Percentiles rank a stretch among this genome's conserved stretches.
These are phyloP conservation scores for Lipomyces yamanashiensis DNA, from an alignment of 805 yeast genomes.

Conservation along the genomic window DNA sequence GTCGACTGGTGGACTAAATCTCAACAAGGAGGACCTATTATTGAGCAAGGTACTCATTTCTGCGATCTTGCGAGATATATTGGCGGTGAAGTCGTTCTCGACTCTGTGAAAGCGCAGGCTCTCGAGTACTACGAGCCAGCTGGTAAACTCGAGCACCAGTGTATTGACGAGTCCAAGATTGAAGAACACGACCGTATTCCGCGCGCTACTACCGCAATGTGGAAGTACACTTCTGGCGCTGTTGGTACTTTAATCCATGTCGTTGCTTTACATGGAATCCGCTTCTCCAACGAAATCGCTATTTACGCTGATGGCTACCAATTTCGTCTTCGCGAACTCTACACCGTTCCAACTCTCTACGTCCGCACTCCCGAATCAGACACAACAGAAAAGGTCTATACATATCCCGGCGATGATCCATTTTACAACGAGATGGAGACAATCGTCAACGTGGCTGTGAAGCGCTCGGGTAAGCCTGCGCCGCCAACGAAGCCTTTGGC, in stretches of 20 bases:
- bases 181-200: conserved; percentile 34
- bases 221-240: conserved; percentile 36
- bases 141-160: conserved; percentile 30
- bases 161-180: conserved; percentile 32
- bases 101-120: conserved; percentile 28
- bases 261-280: conserved; percentile 34
- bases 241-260: conserved; percentile 35
- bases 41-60: conserved; percentile 39
- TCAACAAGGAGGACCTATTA: conserved; percentile 37
- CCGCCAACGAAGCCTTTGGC: not conserved
- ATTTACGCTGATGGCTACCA: conserved; percentile 38
- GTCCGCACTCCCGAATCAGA: conserved; percentile 33
- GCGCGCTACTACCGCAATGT: conserved; percentile 33
- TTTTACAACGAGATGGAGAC: conserved; percentile 31
- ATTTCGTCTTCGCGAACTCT: conserved; percentile 34
- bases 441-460: conserved; percentile 26
- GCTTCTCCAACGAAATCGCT: conserved; percentile 34
- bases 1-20: conserved; percentile 37
- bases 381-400: conserved; percentile 24
- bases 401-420: conserved; percentile 33
- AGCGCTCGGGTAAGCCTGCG: conserved; percentile 3
- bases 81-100: conserved; percentile 35
- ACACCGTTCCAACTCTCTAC: conserved; percentile 31
- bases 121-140: conserved; percentile 33
- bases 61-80: conserved; percentile 35